phyloP scores from a whole-genome alignment of 805 yeast genomes.

The Peterozyma toletana region DNA sequence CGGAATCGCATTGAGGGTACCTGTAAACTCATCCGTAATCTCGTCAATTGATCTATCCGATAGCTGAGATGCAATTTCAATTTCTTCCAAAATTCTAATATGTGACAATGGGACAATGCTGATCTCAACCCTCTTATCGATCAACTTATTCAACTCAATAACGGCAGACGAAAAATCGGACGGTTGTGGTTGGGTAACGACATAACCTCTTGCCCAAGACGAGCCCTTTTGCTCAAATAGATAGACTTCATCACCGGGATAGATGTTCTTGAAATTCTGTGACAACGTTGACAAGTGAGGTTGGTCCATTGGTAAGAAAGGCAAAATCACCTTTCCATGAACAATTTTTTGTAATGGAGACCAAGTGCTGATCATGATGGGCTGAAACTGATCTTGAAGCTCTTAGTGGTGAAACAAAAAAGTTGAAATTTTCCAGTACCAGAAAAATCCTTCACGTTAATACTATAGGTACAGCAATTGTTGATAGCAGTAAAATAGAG shows the following conservation, averaged over 20 bases:
- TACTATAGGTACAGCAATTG: too few relatives aligned
- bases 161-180: slow-evolving; percentile 58
- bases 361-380: slow-evolving; percentile 26
- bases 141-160: slow-evolving; percentile 54
- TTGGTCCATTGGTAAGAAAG: slow-evolving; percentile 38
- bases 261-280: slow-evolving; percentile 42
- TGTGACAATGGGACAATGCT: slow-evolving; percentile 56
- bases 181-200: slow-evolving; percentile 61
- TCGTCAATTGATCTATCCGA: slow-evolving; percentile 14
- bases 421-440: neutral
- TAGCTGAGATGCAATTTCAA: slow-evolving; percentile 27
- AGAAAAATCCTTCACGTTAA: too few relatives aligned
- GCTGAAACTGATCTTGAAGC: neutral
- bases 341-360: slow-evolving; percentile 37
- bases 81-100: slow-evolving; percentile 34
- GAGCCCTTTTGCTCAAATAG: slow-evolving; percentile 56
- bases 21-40: neutral
- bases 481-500: too few relatives aligned
- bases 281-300: slow-evolving; percentile 23
- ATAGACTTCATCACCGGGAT: slow-evolving; percentile 73
- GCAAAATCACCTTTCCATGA: slow-evolving; percentile 33
- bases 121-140: slow-evolving; percentile 45
- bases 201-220: slow-evolving; percentile 79
- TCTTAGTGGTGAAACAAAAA: neutral
- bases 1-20: slow-evolving; percentile 15